A percentile compares a stretch with the other conserved stretches of the same genome.
These are phyloP conservation scores for Lentinula edodes DNA, from an alignment of 768 basidiomycete genomes.

Conservation along the genomic window DNA sequence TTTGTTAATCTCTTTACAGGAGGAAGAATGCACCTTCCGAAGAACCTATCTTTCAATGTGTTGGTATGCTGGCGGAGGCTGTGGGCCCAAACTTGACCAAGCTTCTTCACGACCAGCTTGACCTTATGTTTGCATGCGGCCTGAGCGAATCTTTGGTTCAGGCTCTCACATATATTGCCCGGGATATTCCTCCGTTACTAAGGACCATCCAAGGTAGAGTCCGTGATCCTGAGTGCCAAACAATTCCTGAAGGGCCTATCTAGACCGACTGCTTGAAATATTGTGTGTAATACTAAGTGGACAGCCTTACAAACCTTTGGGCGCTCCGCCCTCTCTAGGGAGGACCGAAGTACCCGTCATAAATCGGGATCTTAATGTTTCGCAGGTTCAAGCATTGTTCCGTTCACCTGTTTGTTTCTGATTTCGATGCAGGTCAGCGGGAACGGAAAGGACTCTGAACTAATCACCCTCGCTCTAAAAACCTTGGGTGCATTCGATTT, in stretches of 20 bases:
- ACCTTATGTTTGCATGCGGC: constrained; percentile 93
- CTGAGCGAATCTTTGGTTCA: constrained; percentile 84
- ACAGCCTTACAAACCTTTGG: constrained; percentile 81
- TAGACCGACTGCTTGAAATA: constrained; percentile 86
- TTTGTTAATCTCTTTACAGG: constrained; percentile 22
- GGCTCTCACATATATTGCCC: constrained; percentile 79
- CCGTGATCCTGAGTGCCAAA: neutral
- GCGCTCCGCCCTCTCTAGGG: constrained; percentile 65
- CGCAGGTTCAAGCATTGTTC: constrained; percentile 30
- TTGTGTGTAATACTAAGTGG: constrained; percentile 78
- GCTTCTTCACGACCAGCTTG: constrained; percentile 91
- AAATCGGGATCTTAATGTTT: constrained; percentile 45
- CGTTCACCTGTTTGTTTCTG: neutral
- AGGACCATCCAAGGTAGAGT: constrained; percentile 82
- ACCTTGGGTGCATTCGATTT: constrained; percentile 94
- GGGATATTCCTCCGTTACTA: constrained; percentile 83
- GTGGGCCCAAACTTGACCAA: constrained; percentile 96
- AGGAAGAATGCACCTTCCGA: constrained; percentile 91
- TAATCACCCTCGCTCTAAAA: constrained; percentile 75
- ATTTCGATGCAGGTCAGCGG: constrained; percentile 28
- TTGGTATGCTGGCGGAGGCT: constrained; percentile 92
- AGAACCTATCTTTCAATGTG: constrained; percentile 95
- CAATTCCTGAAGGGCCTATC: neutral
- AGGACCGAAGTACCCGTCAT: constrained; percentile 45
- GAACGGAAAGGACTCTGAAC: constrained; percentile 59